Evolutionary conservation across 2,329 filamentous ascomycete genomes (phyloP).

Genomic region (Sporothrix variecibatus): DNA sequence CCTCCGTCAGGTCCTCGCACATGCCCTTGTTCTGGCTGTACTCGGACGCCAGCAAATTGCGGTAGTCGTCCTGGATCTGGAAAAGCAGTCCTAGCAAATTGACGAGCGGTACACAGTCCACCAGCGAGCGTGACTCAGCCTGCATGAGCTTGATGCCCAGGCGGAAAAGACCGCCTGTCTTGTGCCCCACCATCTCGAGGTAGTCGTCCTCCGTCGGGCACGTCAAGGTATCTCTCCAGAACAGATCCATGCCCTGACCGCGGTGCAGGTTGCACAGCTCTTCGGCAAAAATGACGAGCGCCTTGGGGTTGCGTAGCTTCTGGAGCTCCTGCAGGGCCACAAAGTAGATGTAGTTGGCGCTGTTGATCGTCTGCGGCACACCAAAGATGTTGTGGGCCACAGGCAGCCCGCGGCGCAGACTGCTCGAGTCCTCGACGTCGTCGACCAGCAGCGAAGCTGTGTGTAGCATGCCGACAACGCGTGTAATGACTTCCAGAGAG

Average conservation of each 20-base stretch:
- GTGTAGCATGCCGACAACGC: slow-evolving; percentile 81
- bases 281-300: slow-evolving; percentile 73
- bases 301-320: slow-evolving; percentile 65
- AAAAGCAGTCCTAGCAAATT: slow-evolving; percentile 84
- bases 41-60: slow-evolving; percentile 73
- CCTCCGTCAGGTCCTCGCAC: slow-evolving; percentile 93
- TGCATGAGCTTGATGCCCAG: slow-evolving; percentile 88
- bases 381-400: slow-evolving; percentile 86
- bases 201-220: slow-evolving; percentile 87
- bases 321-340: slow-evolving; percentile 73
- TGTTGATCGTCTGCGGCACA: slow-evolving; percentile 85
- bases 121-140: slow-evolving; percentile 59
- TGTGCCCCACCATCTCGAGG: slow-evolving; percentile 87
- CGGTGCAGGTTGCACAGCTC: slow-evolving; percentile 83
- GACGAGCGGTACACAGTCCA: slow-evolving; percentile 79
- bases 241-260: slow-evolving; percentile 88
- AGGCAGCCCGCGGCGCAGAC: slow-evolving; percentile 74
- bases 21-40: slow-evolving; percentile 91
- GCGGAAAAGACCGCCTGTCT: slow-evolving; percentile 84
- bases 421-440: slow-evolving; percentile 78
- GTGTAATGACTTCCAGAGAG: slow-evolving; percentile 72
- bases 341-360: slow-evolving; percentile 88
- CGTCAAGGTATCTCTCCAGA: slow-evolving; percentile 82
- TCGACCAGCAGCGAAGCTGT: slow-evolving; percentile 82
- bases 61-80: slow-evolving; percentile 92